Base-by-base conservation (phyloP, 345 rosid genomes). In the Nephelium lappaceum region DNA sequence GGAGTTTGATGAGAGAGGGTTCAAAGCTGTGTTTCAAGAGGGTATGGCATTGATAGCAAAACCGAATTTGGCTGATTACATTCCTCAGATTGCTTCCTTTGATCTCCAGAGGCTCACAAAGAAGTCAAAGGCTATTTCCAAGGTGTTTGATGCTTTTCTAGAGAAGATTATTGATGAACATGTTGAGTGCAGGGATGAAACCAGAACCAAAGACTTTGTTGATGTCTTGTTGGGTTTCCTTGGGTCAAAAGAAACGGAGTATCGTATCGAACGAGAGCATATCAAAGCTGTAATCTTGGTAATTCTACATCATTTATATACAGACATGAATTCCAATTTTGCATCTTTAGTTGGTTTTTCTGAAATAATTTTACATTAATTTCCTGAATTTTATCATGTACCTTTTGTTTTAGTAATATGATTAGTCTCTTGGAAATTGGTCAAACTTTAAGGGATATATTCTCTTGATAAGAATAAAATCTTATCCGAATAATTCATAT, bases 41-140 rank as follows among this genome's bases (percentile, higher is more conserved):
- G 60, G 0, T 16, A 57, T 80, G 84, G 15, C 45, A 14, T 42
- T 85, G 21, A 5, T 43, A 0, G 86, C 80, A 3, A 39, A 21
- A 11, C 83, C 82, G 0, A 87, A 87, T 51, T 57, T 87, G 41
- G 82, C 85, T 9, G 83, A 87, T 49, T 83, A 71, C 53, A 45
- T 84, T 3, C 90, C 88, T 41, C 80, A 39, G 8, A 43, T 83
- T 23, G 81, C 77, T 0, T 38, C 65, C 2, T 67, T 87, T 61
- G 88, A 87, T 49, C 72, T 85, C 53, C 85, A 87, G 62, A 85
- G 88, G 25, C 64, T 85, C 36, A 70, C 45, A 8, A 83, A 82
- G 77, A 67, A 75, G 3, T 77, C 85, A 85, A 87, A 87, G 83
- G 76, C 72, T 4, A 36, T 80, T 66, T 51, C 78, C 45, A 81